Conservation (phyloP, 257 asterid genomes). For the Linderniella brevidens region DNA sequence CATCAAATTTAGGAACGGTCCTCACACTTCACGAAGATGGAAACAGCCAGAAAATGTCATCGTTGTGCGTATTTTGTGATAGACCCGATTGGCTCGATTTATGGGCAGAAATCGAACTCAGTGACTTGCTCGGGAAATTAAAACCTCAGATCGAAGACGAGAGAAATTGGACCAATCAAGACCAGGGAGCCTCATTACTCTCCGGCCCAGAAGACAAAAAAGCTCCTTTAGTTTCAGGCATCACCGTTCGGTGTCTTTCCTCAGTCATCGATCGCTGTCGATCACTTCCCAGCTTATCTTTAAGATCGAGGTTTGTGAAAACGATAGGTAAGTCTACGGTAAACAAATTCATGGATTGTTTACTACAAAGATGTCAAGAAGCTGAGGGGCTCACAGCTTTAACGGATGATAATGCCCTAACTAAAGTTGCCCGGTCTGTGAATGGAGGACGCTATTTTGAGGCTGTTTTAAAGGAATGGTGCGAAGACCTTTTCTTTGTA, state of each 20-base stretch:
- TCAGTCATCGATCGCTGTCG: constrained; percentile 63
- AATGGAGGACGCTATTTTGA: constrained; percentile 48
- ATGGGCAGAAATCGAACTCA: constrained; percentile 81
- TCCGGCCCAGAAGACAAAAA: constrained; percentile 50
- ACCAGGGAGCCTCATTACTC: constrained; percentile 21
- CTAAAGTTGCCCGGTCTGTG: constrained; percentile 63
- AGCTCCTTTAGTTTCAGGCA: constrained; percentile 48
- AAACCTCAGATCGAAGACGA: constrained; percentile 51
- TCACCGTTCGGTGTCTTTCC: constrained; percentile 36
- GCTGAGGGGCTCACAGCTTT: constrained; percentile 94
- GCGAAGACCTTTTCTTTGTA: constrained; percentile 75
- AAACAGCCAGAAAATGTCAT: constrained; percentile 45
- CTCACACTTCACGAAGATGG: constrained; percentile 53
- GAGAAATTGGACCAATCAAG: constrained; percentile 43
- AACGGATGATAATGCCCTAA: constrained; percentile 55
- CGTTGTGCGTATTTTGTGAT: constrained; percentile 67
- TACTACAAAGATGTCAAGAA: constrained; percentile 74
- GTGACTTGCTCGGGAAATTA: constrained; percentile 40
- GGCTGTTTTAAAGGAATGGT: constrained; percentile 45
- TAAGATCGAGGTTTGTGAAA: constrained; percentile 62
- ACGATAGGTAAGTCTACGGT: constrained; percentile 42
- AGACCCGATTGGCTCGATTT: constrained; percentile 93
- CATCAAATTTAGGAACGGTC: constrained; percentile 52
- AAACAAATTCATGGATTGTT: constrained; percentile 33
- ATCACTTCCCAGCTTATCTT: constrained; percentile 48